Evolutionary conservation across 2,329 filamentous ascomycete species (phyloP), one percentile per base, ranked within the genome.

Genomic region (Cytospora leucostoma): DNA sequence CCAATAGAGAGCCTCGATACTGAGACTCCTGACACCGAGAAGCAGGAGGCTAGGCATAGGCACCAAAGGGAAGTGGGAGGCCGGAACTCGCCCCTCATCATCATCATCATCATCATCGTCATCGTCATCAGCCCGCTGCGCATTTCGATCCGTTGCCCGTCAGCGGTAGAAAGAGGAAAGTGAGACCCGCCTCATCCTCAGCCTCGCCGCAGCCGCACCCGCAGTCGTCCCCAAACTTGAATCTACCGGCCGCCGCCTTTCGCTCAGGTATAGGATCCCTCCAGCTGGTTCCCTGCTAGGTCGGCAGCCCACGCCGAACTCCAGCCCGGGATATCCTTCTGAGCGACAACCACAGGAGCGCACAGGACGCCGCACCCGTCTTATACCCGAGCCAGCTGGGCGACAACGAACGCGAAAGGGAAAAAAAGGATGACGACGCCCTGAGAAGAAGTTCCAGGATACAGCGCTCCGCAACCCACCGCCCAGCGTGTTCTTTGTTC

Each of bases 351-450:
- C n/a, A n/a, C 13, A 44, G 34, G 44, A 21, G 17, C 12, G n/a
- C 40, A n/a, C n/a, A 47, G 44, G 44, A 19, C 57, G 38, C 17
- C 27, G 33, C 33, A 59, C 37, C 35, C 47, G n/a, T 49, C 58
- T 40, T 51, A 55, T 34, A 49, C 17, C 49, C 50, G 57, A 37
- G 34, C 7, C 34, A 27, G 59, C 38, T 61, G 51, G 59, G 51
- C 53, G 38, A 51, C 38, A 55, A 38, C 51, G 27, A 32, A 55
- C 37, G 38, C 47, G 51, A 47, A 47, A 2, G n/a, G n/a, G n/a
- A 7, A n/a, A 21, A n/a, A 21, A 34, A 61, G 38, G 51, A 61
- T 61, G 59, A 61, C 59, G 59, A 55, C 33, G 55, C 38, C 47
- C 51, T 55, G 27, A 49, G 51, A 53, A 61, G 44, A 53, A 61